Conservation (phyloP, 1,284 basidiomycete species). For the Boletellus deceptivus region DNA sequence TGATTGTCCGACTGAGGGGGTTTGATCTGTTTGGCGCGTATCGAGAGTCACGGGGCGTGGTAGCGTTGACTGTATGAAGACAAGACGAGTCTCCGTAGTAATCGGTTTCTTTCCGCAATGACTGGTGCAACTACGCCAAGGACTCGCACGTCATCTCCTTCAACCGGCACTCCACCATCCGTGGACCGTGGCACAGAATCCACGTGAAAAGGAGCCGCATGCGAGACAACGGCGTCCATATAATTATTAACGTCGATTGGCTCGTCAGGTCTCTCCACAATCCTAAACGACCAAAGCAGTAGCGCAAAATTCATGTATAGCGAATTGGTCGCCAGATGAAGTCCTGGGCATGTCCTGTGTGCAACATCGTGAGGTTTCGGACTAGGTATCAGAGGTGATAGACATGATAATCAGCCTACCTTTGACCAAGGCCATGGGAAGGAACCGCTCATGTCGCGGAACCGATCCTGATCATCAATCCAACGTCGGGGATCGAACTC, state of each 20-base stretch:
- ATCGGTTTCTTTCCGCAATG: no score
- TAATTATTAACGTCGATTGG: slow-evolving; percentile 11
- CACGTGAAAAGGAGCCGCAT: slow-evolving; percentile 13
- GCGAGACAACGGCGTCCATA: slow-evolving; percentile 10
- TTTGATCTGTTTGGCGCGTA: no score
- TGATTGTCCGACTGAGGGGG: no score
- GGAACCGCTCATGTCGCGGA: slow-evolving; percentile 43
- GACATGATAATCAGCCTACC: slow-evolving; percentile 32
- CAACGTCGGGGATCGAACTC: slow-evolving; percentile 57
- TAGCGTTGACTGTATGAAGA: no score
- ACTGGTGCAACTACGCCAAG: no score
- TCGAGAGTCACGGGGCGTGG: no score
- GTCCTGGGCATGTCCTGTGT: slow-evolving; percentile 23
- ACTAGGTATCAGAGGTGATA: background rate
- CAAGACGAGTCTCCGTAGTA: no score
- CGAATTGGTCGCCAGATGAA: slow-evolving; percentile 19
- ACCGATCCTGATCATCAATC: slow-evolving; percentile 47
- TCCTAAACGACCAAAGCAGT: slow-evolving; percentile 26
- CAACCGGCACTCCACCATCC: slow-evolving; percentile 9
- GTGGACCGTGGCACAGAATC: slow-evolving; percentile 17
- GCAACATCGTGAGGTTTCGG: background rate
- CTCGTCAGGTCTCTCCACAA: slow-evolving; percentile 11
- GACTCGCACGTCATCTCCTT: slow-evolving; percentile 1
- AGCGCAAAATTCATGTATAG: slow-evolving; percentile 21
- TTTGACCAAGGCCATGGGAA: slow-evolving; percentile 58